A percentile compares a stretch with the other conserved stretches of the same genome.
Evolutionary conservation across 1,139 yeast genomes (phyloP).

Genomic region (Yamadazyma atlantica): DNA sequence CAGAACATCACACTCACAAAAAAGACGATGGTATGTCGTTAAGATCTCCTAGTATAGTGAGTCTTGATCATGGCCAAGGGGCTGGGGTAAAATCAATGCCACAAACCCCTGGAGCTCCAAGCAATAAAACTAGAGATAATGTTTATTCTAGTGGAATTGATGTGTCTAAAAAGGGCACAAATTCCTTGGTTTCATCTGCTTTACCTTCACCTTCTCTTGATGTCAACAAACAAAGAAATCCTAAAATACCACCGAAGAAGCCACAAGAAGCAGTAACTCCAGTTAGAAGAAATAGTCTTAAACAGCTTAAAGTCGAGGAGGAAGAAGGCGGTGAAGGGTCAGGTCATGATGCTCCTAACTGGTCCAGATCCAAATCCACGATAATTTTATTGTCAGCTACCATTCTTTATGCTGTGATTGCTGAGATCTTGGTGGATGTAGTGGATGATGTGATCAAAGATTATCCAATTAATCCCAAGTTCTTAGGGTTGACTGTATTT

Average conservation of each 20-base stretch:
- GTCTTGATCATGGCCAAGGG: conserved; percentile 25
- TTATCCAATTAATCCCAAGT: conserved; percentile 82
- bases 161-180: conserved; percentile 4
- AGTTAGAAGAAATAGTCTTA: conserved; percentile 9
- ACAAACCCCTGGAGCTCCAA: conserved; percentile 1
- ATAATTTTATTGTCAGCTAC: conserved; percentile 86
- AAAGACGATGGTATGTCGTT: conserved; percentile 13
- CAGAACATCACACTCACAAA: conserved; percentile 28
- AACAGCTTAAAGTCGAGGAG: conserved; percentile 10
- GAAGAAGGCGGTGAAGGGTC: conserved; percentile 42
- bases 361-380: conserved; percentile 87
- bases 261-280: conserved; percentile 10
- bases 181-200: conserved; percentile 10
- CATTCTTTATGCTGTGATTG: conserved; percentile 83
- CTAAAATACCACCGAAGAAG: conserved; percentile 11
- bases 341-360: conserved; percentile 96
- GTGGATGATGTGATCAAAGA: conserved; percentile 84
- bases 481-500: conserved; percentile 89
- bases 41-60: conserved; percentile 22
- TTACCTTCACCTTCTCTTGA: conserved; percentile 23
- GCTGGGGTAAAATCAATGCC: conserved; percentile 5
- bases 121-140: conserved; percentile 1
- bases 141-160: conserved; percentile 4
- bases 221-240: conserved; percentile 18
- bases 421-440: conserved; percentile 90